Base-by-base conservation (phyloP, 2,329 filamentous ascomycete genomes). In the Colletotrichum scovillei region DNA sequence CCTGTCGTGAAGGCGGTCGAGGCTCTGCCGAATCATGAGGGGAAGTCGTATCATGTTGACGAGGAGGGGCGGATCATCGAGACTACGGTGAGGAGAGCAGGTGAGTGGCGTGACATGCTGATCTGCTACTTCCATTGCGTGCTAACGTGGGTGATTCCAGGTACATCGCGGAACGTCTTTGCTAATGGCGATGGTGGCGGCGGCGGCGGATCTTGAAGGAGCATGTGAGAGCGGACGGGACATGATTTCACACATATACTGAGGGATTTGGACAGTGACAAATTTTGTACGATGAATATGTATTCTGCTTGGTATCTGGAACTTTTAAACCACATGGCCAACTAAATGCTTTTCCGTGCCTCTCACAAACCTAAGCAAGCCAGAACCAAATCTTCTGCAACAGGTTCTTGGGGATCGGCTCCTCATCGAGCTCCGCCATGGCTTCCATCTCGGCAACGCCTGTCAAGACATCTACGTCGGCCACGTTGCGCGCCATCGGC, bases 391-490 rank as follows among this genome's bases (percentile, higher is more conserved):
- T 75, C 79, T 83, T 88, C 77, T 90, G 82, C 11, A 86, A 11
- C 80, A 80, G 84, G 75, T 91, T 91, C 78, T 83, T 87, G 19
- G 89, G 80, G 24, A 87, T 81, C 0, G 85, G 86, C 52, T 82
- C 80, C 67, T 80, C 80, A 30, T 90, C 88, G 77, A 84, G 80
- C 2, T 84, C 85, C 57, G 85, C 87, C 71, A 90, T 80, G 72
- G 88, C 88, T 69, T 91, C 89, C 87, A 92, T 91, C 82, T 91
- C 89, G 79, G 86, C 87, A 81, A 89, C 89, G 42, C 90, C 90
- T 0, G 88, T 89, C 64, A 86, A 76, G 2, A 90, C 83, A 75
- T 92, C 90, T 16, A 92, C 84, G 12, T 91, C 83, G 32, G 84
- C 80, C 0, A 84, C 74, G n/a, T 80, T 84, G 22, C 83, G 85